Evolutionary conservation across 2,329 filamentous ascomycete genomes (phyloP).

Genomic region (Ophiocordyceps camponoti-saundersi): DNA sequence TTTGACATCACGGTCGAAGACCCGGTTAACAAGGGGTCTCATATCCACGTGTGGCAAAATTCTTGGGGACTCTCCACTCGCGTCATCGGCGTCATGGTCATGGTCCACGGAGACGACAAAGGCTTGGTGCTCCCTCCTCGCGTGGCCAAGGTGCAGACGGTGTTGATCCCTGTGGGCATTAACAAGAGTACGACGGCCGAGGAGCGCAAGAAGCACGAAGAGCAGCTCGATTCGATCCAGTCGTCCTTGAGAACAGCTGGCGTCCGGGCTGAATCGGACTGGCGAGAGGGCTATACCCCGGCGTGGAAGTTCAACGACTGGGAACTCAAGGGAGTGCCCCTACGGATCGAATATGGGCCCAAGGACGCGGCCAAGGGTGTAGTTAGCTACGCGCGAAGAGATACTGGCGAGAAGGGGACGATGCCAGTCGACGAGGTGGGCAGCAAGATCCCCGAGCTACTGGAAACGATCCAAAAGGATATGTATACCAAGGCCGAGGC

Average conservation of each 20-base stretch:
- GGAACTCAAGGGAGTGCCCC: conserved; percentile 89
- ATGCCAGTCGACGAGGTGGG: conserved; percentile 60
- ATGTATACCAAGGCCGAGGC: conserved; percentile 62
- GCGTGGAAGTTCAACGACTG: conserved; percentile 99
- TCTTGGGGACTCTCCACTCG: conserved; percentile 97
- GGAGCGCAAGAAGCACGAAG: conserved; percentile 58
- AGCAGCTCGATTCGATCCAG: conserved; percentile 57
- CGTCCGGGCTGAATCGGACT: conserved; percentile 66
- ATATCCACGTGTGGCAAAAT: conserved; percentile 92
- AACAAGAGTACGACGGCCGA: conserved; percentile 75
- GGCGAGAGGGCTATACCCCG: conserved; percentile 80
- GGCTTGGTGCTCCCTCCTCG: conserved; percentile 85
- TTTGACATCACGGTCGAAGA: conserved; percentile 97
- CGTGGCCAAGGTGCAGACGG: conserved; percentile 69
- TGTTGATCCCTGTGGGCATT: conserved; percentile 85
- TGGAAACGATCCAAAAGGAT: conserved; percentile 80
- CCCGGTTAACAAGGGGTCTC: conserved; percentile 61
- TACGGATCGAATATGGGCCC: conserved; percentile 88
- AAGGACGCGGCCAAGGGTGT: conserved; percentile 80
- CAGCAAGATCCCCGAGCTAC: conserved; percentile 58
- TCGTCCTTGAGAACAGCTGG: conserved; percentile 52
- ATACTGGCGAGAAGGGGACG: conserved; percentile 68
- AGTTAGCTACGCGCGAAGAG: conserved; percentile 73
- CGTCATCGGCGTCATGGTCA: conserved; percentile 96
- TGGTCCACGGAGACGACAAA: conserved; percentile 94